Conservation (phyloP, 176 grass and related monocot genomes). For the Pontederia crassipes region DNA sequence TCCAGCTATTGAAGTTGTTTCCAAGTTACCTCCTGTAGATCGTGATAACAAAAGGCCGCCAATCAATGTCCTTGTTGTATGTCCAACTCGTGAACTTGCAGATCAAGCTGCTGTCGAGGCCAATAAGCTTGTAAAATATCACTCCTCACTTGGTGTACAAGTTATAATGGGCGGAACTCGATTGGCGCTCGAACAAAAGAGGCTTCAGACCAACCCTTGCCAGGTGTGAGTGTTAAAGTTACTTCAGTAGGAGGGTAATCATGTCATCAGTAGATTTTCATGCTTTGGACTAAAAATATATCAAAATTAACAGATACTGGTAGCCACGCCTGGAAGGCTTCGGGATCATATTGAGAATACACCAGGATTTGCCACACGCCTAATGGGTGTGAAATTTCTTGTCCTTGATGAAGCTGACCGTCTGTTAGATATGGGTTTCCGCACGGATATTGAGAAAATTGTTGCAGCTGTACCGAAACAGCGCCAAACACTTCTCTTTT, state of each 20-base stretch:
- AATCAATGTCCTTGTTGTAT: slow-evolving; percentile 87
- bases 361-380: slow-evolving; percentile 55
- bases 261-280: not conserved
- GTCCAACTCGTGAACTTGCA: slow-evolving; percentile 83
- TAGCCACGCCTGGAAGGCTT: slow-evolving; percentile 88
- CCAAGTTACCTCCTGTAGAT: slow-evolving; percentile 44
- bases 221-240: slow-evolving; percentile 38
- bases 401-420: slow-evolving; percentile 96
- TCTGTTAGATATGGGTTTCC: slow-evolving; percentile 93
- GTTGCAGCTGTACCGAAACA: slow-evolving; percentile 72
- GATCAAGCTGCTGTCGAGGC: slow-evolving; percentile 83
- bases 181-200: slow-evolving; percentile 60
- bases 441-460: slow-evolving; percentile 92
- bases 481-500: slow-evolving; percentile 85
- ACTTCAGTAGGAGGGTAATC: not conserved
- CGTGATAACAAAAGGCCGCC: slow-evolving; percentile 26
- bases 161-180: slow-evolving; percentile 87
- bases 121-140: slow-evolving; percentile 84
- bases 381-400: slow-evolving; percentile 82
- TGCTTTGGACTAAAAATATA: slow-evolving; percentile 14
- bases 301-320: slow-evolving; percentile 54
- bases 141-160: slow-evolving; percentile 58
- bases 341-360: slow-evolving; percentile 95
- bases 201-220: slow-evolving; percentile 66
- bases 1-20: slow-evolving; percentile 80